Evolutionary conservation across 164 flowering plant genomes (phyloP).

Genomic region (Magnolia sinica): DNA sequence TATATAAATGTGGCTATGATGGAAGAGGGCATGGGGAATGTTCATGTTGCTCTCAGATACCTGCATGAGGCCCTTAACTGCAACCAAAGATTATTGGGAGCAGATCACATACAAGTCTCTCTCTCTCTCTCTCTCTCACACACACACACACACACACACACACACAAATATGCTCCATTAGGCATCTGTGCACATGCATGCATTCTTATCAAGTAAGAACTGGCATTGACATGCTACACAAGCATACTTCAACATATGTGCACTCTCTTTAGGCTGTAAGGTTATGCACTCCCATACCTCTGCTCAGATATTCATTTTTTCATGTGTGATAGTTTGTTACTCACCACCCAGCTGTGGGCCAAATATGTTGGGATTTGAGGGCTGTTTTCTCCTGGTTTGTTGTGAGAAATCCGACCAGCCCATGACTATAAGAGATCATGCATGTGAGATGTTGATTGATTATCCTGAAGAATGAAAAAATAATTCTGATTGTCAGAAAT

Average conservation of each 20-base stretch:
- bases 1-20: conserved; percentile 96
- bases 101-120: conserved; percentile 82
- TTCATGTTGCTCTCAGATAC: conserved; percentile 84
- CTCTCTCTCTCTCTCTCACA: conserved; percentile 18
- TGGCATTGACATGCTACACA: too few species aligned
- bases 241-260: too few species aligned
- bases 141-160: neutral
- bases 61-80: conserved; percentile 93
- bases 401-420: too few species aligned
- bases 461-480: neutral
- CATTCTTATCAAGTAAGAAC: too few species aligned
- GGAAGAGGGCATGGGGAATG: conserved; percentile 97
- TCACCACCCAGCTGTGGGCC: too few species aligned
- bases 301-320: neutral
- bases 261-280: neutral
- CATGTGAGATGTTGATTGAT: too few species aligned
- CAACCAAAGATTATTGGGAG: conserved; percentile 76
- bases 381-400: too few species aligned
- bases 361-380: too few species aligned
- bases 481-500: neutral
- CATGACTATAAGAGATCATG: too few species aligned
- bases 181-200: neutral
- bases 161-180: neutral
- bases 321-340: too few species aligned
- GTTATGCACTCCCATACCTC: neutral